Conservation (phyloP, 305 asterid genomes). For the Plantago lanceolata region DNA sequence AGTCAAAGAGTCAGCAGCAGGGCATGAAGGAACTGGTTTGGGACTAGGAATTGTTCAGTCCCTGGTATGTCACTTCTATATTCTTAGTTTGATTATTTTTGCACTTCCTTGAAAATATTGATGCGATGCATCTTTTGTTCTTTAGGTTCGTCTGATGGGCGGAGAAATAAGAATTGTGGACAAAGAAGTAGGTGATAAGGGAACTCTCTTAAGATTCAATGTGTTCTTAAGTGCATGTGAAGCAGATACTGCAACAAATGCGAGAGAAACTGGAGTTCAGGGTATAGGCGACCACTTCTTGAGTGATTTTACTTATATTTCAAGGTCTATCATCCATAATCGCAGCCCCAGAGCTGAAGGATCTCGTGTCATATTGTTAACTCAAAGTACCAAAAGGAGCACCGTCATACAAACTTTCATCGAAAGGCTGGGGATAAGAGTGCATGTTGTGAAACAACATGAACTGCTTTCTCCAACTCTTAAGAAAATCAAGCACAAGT, state of each 20-base stretch:
- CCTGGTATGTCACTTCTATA: slow-evolving; percentile 32
- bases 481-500: slow-evolving; percentile 28
- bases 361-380: slow-evolving; percentile 42
- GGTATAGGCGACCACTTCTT: slow-evolving; percentile 10
- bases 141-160: slow-evolving; percentile 51
- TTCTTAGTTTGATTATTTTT: no score
- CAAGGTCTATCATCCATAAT: slow-evolving; percentile 23
- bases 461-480: slow-evolving; percentile 33
- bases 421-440: slow-evolving; percentile 49
- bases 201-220: slow-evolving; percentile 46
- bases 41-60: slow-evolving; percentile 67
- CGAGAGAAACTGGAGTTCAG: slow-evolving; percentile 25
- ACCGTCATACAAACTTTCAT: slow-evolving; percentile 39
- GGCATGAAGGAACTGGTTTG: slow-evolving; percentile 51
- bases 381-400: slow-evolving; percentile 32
- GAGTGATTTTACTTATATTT: slow-evolving; percentile 15
- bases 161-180: slow-evolving; percentile 50
- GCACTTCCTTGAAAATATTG: no score
- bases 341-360: slow-evolving; percentile 28
- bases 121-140: slow-evolving; percentile 1
- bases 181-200: slow-evolving; percentile 39
- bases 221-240: slow-evolving; percentile 26
- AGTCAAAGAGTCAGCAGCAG: slow-evolving; percentile 39
- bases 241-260: slow-evolving; percentile 5
- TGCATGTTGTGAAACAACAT: slow-evolving; percentile 34